Base-by-base conservation (phyloP, 2,329 filamentous ascomycete genomes). In the Fusarium heterosporum region DNA sequence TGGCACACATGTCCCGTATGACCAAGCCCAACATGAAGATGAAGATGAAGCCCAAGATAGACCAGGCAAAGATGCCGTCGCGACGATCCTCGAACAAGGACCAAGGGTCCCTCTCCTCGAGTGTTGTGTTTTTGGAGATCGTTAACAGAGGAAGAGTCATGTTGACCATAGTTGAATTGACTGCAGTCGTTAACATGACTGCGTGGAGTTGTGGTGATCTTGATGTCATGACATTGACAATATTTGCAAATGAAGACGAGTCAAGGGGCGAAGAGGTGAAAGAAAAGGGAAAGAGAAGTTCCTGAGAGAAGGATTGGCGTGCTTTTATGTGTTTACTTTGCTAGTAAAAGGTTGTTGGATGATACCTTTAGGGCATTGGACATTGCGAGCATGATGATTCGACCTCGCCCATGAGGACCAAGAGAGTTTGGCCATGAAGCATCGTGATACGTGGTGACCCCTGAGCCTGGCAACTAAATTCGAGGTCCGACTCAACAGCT, bases 1-100 rank as follows among this genome's bases (percentile, higher is more conserved):
- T 72, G 39, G 32, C 22, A 10, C 41, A 3, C 32, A 72, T 55
- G 47, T 72, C 69, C 34, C 42, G 38, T 19, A 55, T 2, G 14
- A 69, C 11, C 4, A 72, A 22, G 10, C 45, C 50, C 12, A 61
- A 1, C 22, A 72, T 66, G n/a, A 29, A 30, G 22, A 26, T 7
- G 12, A 60, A 29, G 10, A 68, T 60, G 2, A 60, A 4, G 4
- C 40, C 38, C 10, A 71, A 34, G 14, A 70, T 54, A 5, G 19
- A 30, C 26, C 51, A 56, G 13, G 67, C 30, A 26, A 68, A 58
- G 30, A 57, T 38, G 4, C 60, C 46, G 1, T 48, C 41, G 10
- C 6, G 28, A 6, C 32, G 55, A 10, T 62, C 49, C 7, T 53
- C 22, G 7, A 25, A 5, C 7, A 36, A 8, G 29, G 49, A 49